phyloP scores from a whole-genome alignment of 1,139 yeast species.

The Nematodospora anomalae region DNA sequence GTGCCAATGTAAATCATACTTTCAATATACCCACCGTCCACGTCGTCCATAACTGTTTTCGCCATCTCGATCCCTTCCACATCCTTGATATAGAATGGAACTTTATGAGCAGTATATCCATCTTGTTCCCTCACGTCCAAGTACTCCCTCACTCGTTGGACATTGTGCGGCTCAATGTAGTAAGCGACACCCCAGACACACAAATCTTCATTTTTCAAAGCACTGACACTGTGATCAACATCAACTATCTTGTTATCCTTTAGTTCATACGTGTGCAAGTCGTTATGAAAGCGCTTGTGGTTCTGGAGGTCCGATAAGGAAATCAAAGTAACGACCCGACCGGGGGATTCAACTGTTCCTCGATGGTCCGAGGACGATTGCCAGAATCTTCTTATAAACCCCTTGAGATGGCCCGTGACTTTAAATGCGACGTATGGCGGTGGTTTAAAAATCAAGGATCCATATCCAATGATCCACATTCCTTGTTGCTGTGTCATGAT shows the following conservation, averaged over 20 bases:
- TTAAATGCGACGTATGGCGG: conserved; percentile 68
- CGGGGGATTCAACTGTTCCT: conserved; percentile 83
- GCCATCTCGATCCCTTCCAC: conserved; percentile 19
- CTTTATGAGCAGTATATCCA: conserved; percentile 75
- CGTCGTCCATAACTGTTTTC: conserved; percentile 19
- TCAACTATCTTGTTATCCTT: conserved; percentile 15
- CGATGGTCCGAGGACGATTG: conserved; percentile 88
- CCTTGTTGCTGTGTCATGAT: conserved; percentile 26
- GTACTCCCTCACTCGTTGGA: conserved; percentile 60
- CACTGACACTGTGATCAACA: conserved; percentile 17
- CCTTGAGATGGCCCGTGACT: conserved; percentile 73
- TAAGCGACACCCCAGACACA: conserved; percentile 82
- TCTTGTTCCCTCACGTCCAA: conserved; percentile 84
- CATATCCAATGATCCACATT: conserved; percentile 89
- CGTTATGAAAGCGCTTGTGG: conserved; percentile 43
- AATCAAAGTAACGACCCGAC: conserved; percentile 82
- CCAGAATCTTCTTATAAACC: conserved; percentile 86
- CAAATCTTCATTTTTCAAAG: conserved; percentile 45
- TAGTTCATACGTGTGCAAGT: conserved; percentile 44
- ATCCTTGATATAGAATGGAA: conserved; percentile 58
- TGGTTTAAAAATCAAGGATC: conserved; percentile 87
- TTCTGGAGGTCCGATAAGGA: conserved; percentile 53
- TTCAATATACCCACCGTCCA: conserved; percentile 44
- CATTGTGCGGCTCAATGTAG: conserved; percentile 68
- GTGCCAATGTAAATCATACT: conserved; percentile 84